Evolutionary conservation across 1,284 basidiomycete species (phyloP).

Genomic region (Meira nashicola): DNA sequence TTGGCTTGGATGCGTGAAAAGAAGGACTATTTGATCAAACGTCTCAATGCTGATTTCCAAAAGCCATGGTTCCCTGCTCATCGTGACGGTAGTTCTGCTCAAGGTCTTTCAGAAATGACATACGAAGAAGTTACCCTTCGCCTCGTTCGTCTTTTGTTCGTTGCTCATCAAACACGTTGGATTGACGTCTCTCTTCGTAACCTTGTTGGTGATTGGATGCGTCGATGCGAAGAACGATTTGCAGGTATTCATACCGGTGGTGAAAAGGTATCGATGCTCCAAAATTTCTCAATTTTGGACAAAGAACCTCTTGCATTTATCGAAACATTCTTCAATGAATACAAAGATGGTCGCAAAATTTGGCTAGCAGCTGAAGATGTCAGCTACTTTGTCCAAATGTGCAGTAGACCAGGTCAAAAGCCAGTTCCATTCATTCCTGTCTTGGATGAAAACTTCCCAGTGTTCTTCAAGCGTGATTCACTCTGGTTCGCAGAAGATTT

Average conservation of each 20-base stretch:
- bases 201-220: slow-evolving; percentile 91
- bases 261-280: slow-evolving; percentile 54
- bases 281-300: slow-evolving; percentile 79
- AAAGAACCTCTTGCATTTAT: slow-evolving; percentile 70
- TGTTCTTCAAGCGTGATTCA: slow-evolving; percentile 66
- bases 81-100: slow-evolving; percentile 61
- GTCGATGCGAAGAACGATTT: slow-evolving; percentile 81
- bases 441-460: slow-evolving; percentile 71
- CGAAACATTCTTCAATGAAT: slow-evolving; percentile 74
- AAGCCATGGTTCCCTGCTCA: slow-evolving; percentile 59
- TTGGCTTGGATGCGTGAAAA: slow-evolving; percentile 78
- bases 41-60: slow-evolving; percentile 89
- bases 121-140: slow-evolving; percentile 92
- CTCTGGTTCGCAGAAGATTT: slow-evolving; percentile 98
- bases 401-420: slow-evolving; percentile 92
- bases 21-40: slow-evolving; percentile 80
- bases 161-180: slow-evolving; percentile 85
- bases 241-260: slow-evolving; percentile 36
- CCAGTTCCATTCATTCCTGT: slow-evolving; percentile 98
- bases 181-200: slow-evolving; percentile 89
- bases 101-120: slow-evolving; percentile 91
- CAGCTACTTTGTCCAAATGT: slow-evolving; percentile 89
- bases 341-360: slow-evolving; percentile 75
- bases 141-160: slow-evolving; percentile 88
- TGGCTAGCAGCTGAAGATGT: slow-evolving; percentile 91